phyloP scores from a whole-genome alignment of 2,329 filamentous ascomycete genomes.

The Aspergillus cejpii region DNA sequence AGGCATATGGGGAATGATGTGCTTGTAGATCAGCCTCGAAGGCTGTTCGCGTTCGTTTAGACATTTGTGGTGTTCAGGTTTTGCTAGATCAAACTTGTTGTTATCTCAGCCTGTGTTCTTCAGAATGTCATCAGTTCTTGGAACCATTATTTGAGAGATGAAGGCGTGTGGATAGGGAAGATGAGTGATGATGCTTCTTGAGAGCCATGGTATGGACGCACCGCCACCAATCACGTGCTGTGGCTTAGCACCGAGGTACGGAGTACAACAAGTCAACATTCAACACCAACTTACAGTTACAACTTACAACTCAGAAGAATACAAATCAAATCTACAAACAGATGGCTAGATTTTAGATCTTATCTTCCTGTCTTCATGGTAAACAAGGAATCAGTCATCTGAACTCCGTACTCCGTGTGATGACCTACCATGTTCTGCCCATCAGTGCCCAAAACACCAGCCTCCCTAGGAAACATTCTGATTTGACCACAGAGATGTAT shows the following conservation, averaged over 20 bases:
- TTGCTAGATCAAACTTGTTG: neutral
- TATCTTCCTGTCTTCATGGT: too few relatives aligned
- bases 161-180: neutral
- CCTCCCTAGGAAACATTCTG: neutral
- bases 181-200: neutral
- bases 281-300: too few relatives aligned
- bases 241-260: neutral
- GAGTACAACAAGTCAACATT: too few relatives aligned
- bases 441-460: slow-evolving; percentile 13
- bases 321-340: neutral
- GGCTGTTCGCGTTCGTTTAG: slow-evolving; percentile 70
- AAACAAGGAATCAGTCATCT: too few relatives aligned
- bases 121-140: neutral
- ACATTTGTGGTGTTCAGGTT: slow-evolving; percentile 47
- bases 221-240: neutral
- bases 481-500: neutral
- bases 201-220: neutral
- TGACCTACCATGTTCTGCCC: slow-evolving; percentile 6
- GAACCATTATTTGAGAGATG: too few relatives aligned
- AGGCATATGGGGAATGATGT: slow-evolving; percentile 64
- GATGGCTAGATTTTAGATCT: neutral
- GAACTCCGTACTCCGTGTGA: too few relatives aligned
- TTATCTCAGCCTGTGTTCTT: neutral
- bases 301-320: too few relatives aligned
- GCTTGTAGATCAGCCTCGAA: slow-evolving; percentile 69